Conservation (phyloP, 306 rosid species). For the Acacia acuminata region DNA sequence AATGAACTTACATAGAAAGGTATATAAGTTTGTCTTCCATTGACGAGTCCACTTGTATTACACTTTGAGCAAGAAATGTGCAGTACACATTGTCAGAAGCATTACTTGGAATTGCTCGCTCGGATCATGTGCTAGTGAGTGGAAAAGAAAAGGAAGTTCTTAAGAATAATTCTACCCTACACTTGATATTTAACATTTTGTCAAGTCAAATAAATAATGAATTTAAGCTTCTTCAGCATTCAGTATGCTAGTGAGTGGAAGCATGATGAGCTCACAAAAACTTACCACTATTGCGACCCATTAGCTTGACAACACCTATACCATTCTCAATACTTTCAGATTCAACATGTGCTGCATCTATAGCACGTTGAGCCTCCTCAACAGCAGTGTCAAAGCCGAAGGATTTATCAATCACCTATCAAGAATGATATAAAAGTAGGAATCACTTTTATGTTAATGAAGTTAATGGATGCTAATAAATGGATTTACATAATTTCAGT, state of each 20-base stretch:
- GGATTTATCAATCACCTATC: conserved; percentile 83
- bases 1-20: too few species aligned
- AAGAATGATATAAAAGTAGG: conserved; percentile 30
- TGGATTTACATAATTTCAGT: background rate
- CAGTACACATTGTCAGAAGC: too few species aligned
- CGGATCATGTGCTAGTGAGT: too few species aligned
- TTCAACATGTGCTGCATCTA: conserved; percentile 97
- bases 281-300: conserved; percentile 96
- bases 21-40: too few species aligned
- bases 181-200: too few species aligned
- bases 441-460: conserved; percentile 22
- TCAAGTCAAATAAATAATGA: too few species aligned
- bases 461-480: background rate
- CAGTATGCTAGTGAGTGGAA: conserved; percentile 17
- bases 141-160: too few species aligned
- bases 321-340: conserved; percentile 87
- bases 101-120: too few species aligned
- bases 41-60: too few species aligned
- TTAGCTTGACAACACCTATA: conserved; percentile 88
- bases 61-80: too few species aligned
- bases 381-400: conserved; percentile 98
- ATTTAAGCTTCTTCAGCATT: background rate
- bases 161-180: too few species aligned
- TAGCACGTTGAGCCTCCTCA: conserved; percentile 99
- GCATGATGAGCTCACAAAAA: conserved; percentile 22